These are phyloP conservation scores for Fusarium odoratissimum DNA, from an alignment of 2,329 filamentous ascomycete genomes.

Conservation along the genomic window DNA sequence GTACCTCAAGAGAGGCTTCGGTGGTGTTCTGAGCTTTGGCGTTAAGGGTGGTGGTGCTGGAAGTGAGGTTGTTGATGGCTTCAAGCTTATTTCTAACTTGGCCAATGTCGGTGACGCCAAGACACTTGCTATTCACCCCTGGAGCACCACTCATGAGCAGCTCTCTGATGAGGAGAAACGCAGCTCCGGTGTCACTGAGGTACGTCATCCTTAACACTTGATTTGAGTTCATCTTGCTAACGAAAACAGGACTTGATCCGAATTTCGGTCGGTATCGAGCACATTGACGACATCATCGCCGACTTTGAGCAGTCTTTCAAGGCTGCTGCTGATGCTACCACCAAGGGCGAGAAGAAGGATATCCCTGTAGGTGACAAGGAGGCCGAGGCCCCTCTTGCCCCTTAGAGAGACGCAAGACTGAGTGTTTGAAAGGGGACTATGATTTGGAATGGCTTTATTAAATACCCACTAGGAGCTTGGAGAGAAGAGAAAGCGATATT, in stretches of 20 bases:
- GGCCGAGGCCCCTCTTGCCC: constrained; percentile 51
- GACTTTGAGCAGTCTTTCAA: constrained; percentile 94
- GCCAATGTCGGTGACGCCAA: constrained; percentile 97
- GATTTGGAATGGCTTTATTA: constrained; percentile 20
- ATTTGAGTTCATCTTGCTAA: neutral
- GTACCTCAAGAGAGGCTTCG: constrained; percentile 86
- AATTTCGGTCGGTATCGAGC: constrained; percentile 94
- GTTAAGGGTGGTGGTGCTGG: constrained; percentile 90
- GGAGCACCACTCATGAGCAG: constrained; percentile 96
- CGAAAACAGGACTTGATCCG: constrained; percentile 80
- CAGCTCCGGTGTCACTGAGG: constrained; percentile 84
- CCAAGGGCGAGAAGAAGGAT: constrained; percentile 45
- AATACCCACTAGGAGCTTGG: constrained; percentile 27
- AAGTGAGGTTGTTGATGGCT: constrained; percentile 88
- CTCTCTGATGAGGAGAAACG: constrained; percentile 83
- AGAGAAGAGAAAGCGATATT: constrained; percentile 12
- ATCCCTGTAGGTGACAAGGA: constrained; percentile 47
- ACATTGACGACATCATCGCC: constrained; percentile 96
- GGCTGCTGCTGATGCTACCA: constrained; percentile 62
- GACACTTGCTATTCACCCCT: constrained; percentile 94
- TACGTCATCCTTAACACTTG: constrained; percentile 47
- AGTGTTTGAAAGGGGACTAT: neutral
- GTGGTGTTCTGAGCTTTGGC: constrained; percentile 92
- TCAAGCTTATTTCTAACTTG: constrained; percentile 95
- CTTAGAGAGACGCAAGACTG: constrained; percentile 7